Base-by-base conservation (phyloP, 345 rosid species). In the Rubroshorea leprosula region DNA sequence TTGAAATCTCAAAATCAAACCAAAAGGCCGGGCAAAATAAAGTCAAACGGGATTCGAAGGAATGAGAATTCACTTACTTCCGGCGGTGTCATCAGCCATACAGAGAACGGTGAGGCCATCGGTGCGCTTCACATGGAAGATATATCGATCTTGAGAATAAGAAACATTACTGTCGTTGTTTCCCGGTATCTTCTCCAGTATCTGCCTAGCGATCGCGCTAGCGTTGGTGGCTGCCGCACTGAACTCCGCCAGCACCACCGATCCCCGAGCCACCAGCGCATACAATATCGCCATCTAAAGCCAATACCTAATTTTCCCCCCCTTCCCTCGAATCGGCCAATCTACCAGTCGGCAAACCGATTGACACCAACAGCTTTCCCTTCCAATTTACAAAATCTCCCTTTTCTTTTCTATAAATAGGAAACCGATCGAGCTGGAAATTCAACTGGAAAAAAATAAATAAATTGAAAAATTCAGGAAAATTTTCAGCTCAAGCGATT, bases 101-200 rank as follows among this genome's bases (percentile, higher is more conserved):
- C 98, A 92, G 64, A 92, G 95, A 64, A 81, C 93, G 71, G 98
- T 77, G 71, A 92, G 98, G 63, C 98, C 98, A 66, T 92, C 98
- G 70, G 95, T 89, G 64, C 98, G 93, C 50, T 86, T 86, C 63
- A 92, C 86, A 52, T 92, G 97, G 70, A 92, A 92, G 61, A 89
- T 83, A 59, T 75, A 86, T 0, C 96, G 98, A 69, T 84, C 98
- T 71, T 92, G 97, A 61, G 98, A 92, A 65, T 84, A 92, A 0
- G 97, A 89, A n/a, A 76, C 85, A 66, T 89, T 78, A 70, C 80
- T 83, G 61, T 86, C 96, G 49, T 82, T 23, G 63, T 74, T 61
- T 5, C 94, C 97, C 1, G 96, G 91, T 9, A 83, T 75, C 66
- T 87, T 93, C 60, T 89, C 96, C 6, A 89, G 71, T 56, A 93